Evolutionary conservation across 805 yeast species (phyloP).

Genomic region (Candida montana): DNA sequence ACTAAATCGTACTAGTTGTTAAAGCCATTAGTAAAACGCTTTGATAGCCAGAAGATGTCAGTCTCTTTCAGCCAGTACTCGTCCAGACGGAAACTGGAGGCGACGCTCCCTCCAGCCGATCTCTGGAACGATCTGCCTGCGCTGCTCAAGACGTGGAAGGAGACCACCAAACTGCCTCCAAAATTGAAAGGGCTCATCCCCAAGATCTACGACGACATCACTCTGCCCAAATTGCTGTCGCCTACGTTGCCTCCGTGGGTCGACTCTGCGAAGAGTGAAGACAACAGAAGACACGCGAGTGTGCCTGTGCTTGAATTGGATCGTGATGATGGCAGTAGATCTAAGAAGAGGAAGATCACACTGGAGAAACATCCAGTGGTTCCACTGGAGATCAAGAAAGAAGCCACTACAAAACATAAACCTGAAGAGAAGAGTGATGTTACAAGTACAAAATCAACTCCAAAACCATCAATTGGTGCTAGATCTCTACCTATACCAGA

Average conservation of each 20-base stretch:
- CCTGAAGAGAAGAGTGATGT: no score
- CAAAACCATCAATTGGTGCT: no score
- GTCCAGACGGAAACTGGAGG: not conserved
- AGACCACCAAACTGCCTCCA: conserved; percentile 8
- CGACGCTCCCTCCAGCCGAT: not conserved
- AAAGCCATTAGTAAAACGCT: conserved; percentile 8
- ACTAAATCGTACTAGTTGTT: no score
- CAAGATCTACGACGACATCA: not conserved
- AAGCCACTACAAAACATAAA: no score
- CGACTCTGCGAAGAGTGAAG: not conserved
- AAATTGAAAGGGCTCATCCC: not conserved
- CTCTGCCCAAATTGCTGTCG: conserved; percentile 9
- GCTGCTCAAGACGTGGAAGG: no score
- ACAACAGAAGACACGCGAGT: no score
- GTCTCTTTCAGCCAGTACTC: not conserved
- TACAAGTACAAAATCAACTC: no score
- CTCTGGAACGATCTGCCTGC: not conserved
- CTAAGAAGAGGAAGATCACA: not conserved
- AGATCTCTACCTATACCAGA: no score
- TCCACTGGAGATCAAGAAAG: not conserved
- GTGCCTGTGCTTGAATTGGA: no score
- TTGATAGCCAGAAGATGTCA: not conserved
- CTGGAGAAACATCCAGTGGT: not conserved
- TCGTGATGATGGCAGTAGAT: not conserved
- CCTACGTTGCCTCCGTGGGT: conserved; percentile 7